Evolutionary conservation across 139 green algal genomes (phyloP).

Genomic region (Coelastrella sp.): DNA sequence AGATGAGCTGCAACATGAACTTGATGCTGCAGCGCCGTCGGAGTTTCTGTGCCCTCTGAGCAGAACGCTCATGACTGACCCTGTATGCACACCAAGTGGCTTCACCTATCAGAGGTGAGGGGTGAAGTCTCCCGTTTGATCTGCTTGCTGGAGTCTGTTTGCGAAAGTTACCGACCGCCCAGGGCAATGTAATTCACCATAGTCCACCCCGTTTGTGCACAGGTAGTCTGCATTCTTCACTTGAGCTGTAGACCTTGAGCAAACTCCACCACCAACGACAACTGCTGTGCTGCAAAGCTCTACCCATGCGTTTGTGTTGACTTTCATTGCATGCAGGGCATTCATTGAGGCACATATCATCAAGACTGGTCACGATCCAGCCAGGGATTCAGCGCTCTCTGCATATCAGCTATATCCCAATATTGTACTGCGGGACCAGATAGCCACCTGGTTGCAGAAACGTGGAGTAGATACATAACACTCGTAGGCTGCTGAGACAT

Average conservation of each 20-base stretch:
- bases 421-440: conserved; percentile 17
- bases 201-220: neutral
- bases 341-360: neutral
- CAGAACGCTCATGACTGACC: conserved; percentile 33
- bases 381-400: neutral
- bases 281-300: neutral
- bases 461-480: conserved; percentile 1
- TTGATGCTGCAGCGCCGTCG: neutral
- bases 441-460: conserved; percentile 33
- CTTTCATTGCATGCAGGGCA: neutral
- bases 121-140: neutral
- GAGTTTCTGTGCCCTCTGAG: conserved; percentile 35
- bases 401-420: conserved; percentile 15
- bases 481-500: neutral
- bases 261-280: neutral
- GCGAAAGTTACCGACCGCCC: neutral
- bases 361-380: neutral
- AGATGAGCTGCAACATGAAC: conserved; percentile 14
- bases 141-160: neutral
- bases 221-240: neutral
- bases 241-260: neutral
- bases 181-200: neutral
- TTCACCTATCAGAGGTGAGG: conserved; percentile 37
- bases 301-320: neutral
- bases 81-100: conserved; percentile 33